Conservation (phyloP, 164 flowering plant genomes). For the Vitis rotundifolia region DNA sequence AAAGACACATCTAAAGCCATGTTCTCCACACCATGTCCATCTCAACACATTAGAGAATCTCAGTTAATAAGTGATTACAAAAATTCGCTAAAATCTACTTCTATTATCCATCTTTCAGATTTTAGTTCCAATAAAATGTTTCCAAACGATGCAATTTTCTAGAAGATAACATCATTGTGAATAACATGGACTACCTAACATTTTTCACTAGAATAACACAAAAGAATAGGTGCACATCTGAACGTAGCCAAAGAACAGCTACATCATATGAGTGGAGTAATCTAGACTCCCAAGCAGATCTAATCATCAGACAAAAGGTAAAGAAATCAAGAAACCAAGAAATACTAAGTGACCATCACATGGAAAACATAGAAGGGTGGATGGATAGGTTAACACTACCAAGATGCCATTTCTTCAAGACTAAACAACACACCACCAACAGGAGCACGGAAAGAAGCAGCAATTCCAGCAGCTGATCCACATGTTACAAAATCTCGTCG, state of each 20-base stretch:
- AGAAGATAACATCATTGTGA: neutral
- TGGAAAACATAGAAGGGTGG: neutral
- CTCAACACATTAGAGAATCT: no score
- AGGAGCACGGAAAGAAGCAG: slow-evolving; percentile 95
- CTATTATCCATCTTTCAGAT: no score
- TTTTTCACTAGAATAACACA: neutral
- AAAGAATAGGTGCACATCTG: neutral
- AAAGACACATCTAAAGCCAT: no score
- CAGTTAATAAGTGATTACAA: no score
- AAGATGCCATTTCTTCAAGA: slow-evolving; percentile 90
- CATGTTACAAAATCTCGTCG: slow-evolving; percentile 86
- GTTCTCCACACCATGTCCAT: no score
- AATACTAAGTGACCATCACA: neutral
- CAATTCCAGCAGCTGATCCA: slow-evolving; percentile 94
- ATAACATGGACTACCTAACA: neutral
- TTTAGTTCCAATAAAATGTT: neutral
- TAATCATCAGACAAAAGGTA: neutral
- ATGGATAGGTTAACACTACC: slow-evolving; percentile 41
- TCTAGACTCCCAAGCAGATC: neutral
- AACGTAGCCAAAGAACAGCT: neutral
- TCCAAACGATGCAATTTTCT: neutral
- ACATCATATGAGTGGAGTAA: neutral
- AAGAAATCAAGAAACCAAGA: neutral
- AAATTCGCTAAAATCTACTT: no score
- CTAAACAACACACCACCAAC: slow-evolving; percentile 94